Base-by-base conservation (phyloP, 2,329 filamentous ascomycete species). In the Eurotiales sp. region DNA sequence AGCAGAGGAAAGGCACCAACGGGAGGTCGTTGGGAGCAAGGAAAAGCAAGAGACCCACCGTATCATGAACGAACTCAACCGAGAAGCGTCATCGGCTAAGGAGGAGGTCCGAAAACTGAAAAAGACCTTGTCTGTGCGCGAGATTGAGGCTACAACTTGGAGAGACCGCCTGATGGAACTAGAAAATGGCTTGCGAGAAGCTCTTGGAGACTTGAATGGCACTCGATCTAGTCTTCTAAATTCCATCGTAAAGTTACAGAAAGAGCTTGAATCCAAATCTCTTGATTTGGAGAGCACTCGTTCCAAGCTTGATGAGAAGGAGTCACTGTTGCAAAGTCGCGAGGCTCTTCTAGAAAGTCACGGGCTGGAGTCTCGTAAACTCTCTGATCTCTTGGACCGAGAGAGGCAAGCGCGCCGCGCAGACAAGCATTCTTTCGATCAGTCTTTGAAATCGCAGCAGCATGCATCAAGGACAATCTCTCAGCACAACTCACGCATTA, bases 21-120 rank as follows among this genome's bases (percentile, higher is more conserved):
- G 89, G 40, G 92, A 97, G 67, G 82, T 91, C 44, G 81, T 96
- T 50, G 89, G 90, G 42, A 87, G 83, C 64, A 85, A 88, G 62
- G 91, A 96, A 72, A 96, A 97, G 74, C 88, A 95, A 65, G 92
- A 97, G 65, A 88, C 95, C 46, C 91, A 97, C 72, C 88, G 92
- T 68, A 83, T 95, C 57, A 84, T 97, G 64, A 92, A 95, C 63
- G 90, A 96, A 58, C 85, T 97, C 58, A 97, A 96, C 66, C 80
- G 84, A 36, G 91, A 97, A 69, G 82, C 85, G 21, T 86, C 86
- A 4, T 78, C 80, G 23, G 84, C 89, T 56, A 95, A 93, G 73
- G 93, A 97, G 56, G 93, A 97, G 64, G 82, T 85, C 22, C 81
- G 90, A 57, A 83, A 82, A 62, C 76, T 97, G 58, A 86, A 89